Evolutionary conservation across 1,284 basidiomycete species (phyloP).

Genomic region (Ceratobasidium sp.): DNA sequence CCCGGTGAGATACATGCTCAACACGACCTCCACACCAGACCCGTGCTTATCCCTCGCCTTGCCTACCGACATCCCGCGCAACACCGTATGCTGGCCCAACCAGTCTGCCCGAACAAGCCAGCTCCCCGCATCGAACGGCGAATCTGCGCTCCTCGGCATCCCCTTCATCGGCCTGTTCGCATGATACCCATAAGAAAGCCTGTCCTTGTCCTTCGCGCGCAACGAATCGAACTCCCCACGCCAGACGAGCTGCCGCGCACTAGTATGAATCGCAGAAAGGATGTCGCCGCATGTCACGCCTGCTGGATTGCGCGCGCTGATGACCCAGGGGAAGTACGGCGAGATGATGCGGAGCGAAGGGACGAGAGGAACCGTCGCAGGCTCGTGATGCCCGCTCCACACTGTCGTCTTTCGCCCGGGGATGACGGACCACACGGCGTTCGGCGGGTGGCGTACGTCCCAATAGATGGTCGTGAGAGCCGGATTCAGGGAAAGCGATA

Average conservation of each 20-base stretch:
- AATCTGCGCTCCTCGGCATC: conserved; percentile 15
- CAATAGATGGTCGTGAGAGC: conserved; percentile 31
- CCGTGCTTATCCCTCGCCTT: conserved; percentile 23
- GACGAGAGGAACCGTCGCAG: conserved; percentile 43
- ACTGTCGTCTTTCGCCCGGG: conserved; percentile 23
- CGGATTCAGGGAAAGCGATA: conserved; percentile 26
- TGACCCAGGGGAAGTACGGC: conserved; percentile 44
- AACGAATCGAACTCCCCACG: conserved; percentile 37
- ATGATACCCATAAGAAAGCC: conserved; percentile 30
- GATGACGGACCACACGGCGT: conserved; percentile 36
- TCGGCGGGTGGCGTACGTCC: conserved; percentile 40
- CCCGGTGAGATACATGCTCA: conserved; percentile 36
- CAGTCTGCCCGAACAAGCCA: conserved; percentile 37
- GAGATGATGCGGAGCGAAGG: conserved; percentile 44
- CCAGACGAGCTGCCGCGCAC: conserved; percentile 37
- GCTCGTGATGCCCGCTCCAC: conserved; percentile 37
- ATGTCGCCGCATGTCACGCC: conserved; percentile 48
- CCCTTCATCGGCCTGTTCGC: conserved; percentile 29
- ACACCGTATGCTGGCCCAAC: conserved; percentile 34
- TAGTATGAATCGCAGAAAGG: conserved; percentile 44
- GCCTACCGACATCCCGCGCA: conserved; percentile 30
- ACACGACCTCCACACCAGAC: neutral
- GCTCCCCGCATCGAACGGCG: conserved; percentile 36
- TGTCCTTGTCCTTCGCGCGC: conserved; percentile 23
- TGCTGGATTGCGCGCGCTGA: conserved; percentile 47